Evolutionary conservation across 2,329 filamentous ascomycete genomes (phyloP), one percentile per base, ranked within the genome.

Genomic region (Aureobasidium sp.): DNA sequence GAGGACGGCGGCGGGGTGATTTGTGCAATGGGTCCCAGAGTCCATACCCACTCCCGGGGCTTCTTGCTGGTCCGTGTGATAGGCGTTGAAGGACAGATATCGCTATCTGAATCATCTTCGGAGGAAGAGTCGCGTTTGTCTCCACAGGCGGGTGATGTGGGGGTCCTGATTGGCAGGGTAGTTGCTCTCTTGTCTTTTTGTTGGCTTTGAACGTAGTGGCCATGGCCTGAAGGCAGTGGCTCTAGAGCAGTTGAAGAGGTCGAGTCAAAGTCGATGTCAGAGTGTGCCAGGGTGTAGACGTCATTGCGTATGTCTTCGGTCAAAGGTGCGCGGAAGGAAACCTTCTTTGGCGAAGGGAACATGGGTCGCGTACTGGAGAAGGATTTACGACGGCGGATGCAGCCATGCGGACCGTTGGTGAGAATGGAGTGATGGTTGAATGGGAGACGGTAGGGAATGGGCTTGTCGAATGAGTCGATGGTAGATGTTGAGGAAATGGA

Each of bases 291-390:
- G 5, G 79, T 81, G 71, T 83, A 86, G 62, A 74, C 78, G 44
- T 78, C 76, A 2, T 78, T 86, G 65, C 76, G 77, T 67, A 87
- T 84, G 62, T 84, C 82, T 68, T 86, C 84, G 49, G 83, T 82
- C 29, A 86, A 70, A 20, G 81, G 79, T 14, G 74, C 75, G 22
- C 79, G 76, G 69, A 85, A 87, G 29, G 77, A 79, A 14, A 87
- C 84, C 65, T 76, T 78, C 73, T 86, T 86, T 67, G 79, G 74
- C 2, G 80, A 75, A 4, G 83, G 82, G 68, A 85, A 85, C 71
- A 76, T 72, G 64, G 74, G 74, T 62, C 73, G 49, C 68, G 70
- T 68, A 67, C 75, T 72, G 34, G 78, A 74, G 29, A 72, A 67
- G 1, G 79, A 75, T 67, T 76, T 77, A 25, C 72, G 70, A 39